Evolutionary conservation across 768 basidiomycete species (phyloP).

Genomic region (Leccinum imitatum): DNA sequence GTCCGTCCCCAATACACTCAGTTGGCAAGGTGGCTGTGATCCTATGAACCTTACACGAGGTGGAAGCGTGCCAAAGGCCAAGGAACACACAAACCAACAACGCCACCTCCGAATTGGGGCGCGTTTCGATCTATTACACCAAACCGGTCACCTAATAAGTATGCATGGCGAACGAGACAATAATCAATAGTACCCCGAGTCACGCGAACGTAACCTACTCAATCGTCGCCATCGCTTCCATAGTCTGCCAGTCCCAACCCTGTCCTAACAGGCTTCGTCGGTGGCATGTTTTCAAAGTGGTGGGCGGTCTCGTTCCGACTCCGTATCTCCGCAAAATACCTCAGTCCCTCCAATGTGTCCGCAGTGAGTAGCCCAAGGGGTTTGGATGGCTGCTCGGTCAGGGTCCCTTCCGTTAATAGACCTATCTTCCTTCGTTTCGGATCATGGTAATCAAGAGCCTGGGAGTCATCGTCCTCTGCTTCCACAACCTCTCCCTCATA

Average conservation of each 20-base stretch:
- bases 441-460: constrained; percentile 35
- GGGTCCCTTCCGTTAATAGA: constrained; percentile 28
- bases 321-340: constrained; percentile 87
- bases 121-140: not conserved
- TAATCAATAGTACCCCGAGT: constrained; percentile 5
- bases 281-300: constrained; percentile 22
- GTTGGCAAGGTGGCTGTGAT: constrained; percentile 22
- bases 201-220: constrained; percentile 11
- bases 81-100: constrained; percentile 20
- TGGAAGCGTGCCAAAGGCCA: constrained; percentile 26
- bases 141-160: not conserved
- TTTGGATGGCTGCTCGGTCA: constrained; percentile 34
- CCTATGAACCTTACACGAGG: constrained; percentile 24
- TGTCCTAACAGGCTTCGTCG: constrained; percentile 32
- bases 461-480: constrained; percentile 33
- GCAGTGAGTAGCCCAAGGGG: constrained; percentile 67
- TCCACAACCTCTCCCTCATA: constrained; percentile 38
- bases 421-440: constrained; percentile 38
- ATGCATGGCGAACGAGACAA: not conserved
- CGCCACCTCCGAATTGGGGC: not conserved
- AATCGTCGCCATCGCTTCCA: constrained; percentile 70
- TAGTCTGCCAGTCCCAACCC: constrained; percentile 72
- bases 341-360: constrained; percentile 87
- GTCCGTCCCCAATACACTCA: not conserved
- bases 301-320: constrained; percentile 51